Base-by-base conservation (phyloP, 345 rosid genomes). In the Salix exigua region DNA sequence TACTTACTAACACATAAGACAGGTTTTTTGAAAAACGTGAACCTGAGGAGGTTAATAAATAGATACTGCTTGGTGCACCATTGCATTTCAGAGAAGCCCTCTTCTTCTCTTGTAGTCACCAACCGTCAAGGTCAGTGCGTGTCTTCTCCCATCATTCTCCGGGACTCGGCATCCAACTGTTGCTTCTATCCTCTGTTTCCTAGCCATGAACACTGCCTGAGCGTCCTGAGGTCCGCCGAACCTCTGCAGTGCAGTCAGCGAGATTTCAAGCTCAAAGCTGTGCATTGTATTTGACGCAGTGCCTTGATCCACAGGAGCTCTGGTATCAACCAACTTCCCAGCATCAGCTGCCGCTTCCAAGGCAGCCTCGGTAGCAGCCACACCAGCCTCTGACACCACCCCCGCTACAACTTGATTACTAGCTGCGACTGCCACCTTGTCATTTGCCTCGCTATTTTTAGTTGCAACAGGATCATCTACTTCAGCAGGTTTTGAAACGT, bases 81-180 rank as follows among this genome's bases (percentile, higher is more conserved):
- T 65, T 18, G 30, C 25, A 70, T 74, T 55, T 91, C 88, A 96
- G 63, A 96, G 92, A 77, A 96, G 98, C 67, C 99, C 98, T 83
- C 97, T 92, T 76, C 99, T 88, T 82, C 98, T 94, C 88, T 96
- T 94, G 94, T 96, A 96, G 78, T 94, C 99, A 67, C 99, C 85
- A 61, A 96, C 97, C 17, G 97, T 96, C 82, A 96, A 83, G 62
- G 99, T 94, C 77, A 92, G 85, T 48, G 88, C 89, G 76, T 91
- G 97, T 68, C 99, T 86, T 87, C 90, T 88, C 38, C 94, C 97
- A 76, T 94, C 98, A 75, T 94, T 90, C 85, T 96, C 97, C 0
- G 85, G 87, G 60, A 96, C 94, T 44, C 81, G 85, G 75, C 88
- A 86, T 80, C 99, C 97, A 4, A 94, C 85, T 0, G 96, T 92